Conservation (phyloP, 495 filamentous ascomycete species). For the Neurospora cerealis region DNA sequence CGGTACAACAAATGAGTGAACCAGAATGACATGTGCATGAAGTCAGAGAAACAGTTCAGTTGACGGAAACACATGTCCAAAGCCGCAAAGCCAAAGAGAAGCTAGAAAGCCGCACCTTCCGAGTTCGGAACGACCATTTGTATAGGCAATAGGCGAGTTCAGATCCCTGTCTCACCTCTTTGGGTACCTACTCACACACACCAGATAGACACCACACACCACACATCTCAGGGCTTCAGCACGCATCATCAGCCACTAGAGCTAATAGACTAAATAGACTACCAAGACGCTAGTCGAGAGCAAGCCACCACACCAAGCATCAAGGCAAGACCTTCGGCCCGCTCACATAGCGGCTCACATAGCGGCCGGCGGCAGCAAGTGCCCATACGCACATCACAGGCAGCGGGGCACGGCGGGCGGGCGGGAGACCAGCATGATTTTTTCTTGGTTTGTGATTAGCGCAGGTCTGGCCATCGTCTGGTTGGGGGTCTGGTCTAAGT, state of each 20-base stretch:
- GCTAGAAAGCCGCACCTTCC: neutral
- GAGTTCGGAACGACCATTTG: neutral
- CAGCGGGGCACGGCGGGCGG: neutral
- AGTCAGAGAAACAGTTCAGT: neutral
- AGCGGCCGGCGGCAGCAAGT: neutral
- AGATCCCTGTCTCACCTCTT: neutral
- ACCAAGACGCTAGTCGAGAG: neutral
- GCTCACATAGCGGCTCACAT: neutral
- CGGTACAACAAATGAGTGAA: neutral
- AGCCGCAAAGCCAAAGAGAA: neutral
- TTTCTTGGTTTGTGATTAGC: neutral
- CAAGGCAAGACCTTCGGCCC: neutral
- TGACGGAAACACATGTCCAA: neutral
- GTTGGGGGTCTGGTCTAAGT: neutral
- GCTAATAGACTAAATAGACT: neutral
- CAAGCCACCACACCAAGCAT: neutral
- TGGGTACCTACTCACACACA: neutral
- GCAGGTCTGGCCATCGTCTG: neutral
- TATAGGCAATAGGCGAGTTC: neutral
- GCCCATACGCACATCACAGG: neutral
- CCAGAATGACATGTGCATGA: neutral
- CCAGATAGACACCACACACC: neutral
- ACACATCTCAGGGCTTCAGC: neutral
- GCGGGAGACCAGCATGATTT: neutral
- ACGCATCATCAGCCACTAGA: neutral